phyloP scores from a whole-genome alignment of 1,284 basidiomycete genomes.

The Apiotrichum montevideense region DNA sequence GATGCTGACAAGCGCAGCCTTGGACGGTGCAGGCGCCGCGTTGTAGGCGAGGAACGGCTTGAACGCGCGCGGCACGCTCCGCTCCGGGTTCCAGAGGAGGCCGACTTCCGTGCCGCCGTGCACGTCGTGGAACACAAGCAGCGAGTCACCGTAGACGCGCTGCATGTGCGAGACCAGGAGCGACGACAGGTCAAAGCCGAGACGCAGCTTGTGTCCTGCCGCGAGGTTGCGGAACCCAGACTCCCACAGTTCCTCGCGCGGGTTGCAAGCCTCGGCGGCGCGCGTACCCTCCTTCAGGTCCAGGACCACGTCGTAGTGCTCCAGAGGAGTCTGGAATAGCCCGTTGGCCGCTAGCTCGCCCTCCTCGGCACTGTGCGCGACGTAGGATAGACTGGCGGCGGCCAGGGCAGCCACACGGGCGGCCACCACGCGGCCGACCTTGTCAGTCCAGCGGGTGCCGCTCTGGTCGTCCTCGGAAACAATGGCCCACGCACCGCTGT shows the following conservation, averaged over 20 bases:
- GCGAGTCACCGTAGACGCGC: conserved; percentile 69
- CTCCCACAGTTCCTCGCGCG: conserved; percentile 47
- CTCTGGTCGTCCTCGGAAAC: conserved; percentile 70
- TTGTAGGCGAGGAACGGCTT: conserved; percentile 76
- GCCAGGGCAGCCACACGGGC: conserved; percentile 65
- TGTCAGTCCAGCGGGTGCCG: conserved; percentile 69
- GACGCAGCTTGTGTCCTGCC: conserved; percentile 8
- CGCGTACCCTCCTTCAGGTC: conserved; percentile 66
- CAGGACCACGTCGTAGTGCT: conserved; percentile 81
- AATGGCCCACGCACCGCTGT: conserved; percentile 66
- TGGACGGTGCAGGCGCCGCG: conserved; percentile 47
- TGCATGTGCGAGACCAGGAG: conserved; percentile 61
- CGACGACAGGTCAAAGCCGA: conserved; percentile 67
- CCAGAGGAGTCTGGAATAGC: conserved; percentile 74
- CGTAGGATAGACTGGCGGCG: conserved; percentile 57
- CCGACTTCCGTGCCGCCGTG: conserved; percentile 76
- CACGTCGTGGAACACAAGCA: conserved; percentile 78
- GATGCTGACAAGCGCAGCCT: conserved; percentile 59
- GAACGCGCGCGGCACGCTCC: conserved; percentile 55
- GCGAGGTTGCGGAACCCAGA: conserved; percentile 29
- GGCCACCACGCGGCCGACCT: conserved; percentile 61
- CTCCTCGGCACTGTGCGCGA: conserved; percentile 24
- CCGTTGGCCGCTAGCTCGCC: conserved; percentile 51
- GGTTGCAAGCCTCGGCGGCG: conserved; percentile 54
- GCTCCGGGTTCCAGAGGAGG: conserved; percentile 74